A percentile compares a stretch with the other conserved stretches of the same genome.
Conservation (phyloP, 2,329 filamentous ascomycete species). For the Polychaeton citri region DNA sequence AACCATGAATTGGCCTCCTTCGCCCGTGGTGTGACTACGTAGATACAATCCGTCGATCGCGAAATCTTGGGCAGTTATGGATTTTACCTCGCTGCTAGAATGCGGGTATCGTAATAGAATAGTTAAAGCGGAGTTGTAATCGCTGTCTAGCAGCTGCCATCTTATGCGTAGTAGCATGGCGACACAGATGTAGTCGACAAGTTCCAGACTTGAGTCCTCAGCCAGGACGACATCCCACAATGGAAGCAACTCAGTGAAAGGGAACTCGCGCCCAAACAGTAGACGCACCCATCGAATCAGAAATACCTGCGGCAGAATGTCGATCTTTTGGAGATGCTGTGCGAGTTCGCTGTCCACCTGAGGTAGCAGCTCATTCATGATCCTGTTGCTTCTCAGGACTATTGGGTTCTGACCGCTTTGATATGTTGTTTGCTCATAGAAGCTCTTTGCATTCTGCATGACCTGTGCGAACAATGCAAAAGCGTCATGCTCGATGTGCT, state of each 20-base stretch:
- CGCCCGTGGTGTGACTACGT: slow-evolving; percentile 46
- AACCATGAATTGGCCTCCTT: slow-evolving; percentile 53
- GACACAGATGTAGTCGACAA: slow-evolving; percentile 84
- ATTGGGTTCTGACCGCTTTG: slow-evolving; percentile 38
- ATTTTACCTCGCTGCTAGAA: slow-evolving; percentile 5
- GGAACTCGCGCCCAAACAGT: slow-evolving; percentile 84
- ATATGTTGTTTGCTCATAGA: slow-evolving; percentile 57
- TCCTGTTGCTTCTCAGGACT: slow-evolving; percentile 70
- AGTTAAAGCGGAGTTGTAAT: slow-evolving; percentile 76
- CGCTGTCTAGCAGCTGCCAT: slow-evolving; percentile 74
- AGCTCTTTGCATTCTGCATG: slow-evolving; percentile 71
- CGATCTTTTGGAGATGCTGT: slow-evolving; percentile 64
- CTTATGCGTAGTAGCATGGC: slow-evolving; percentile 86
- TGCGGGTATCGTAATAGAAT: slow-evolving; percentile 78
- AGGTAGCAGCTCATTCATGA: slow-evolving; percentile 70
- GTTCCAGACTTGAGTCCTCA: slow-evolving; percentile 62
- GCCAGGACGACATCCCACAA: slow-evolving; percentile 91
- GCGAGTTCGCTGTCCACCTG: slow-evolving; percentile 75
- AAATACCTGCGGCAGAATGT: slow-evolving; percentile 93
- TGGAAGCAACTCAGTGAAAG: slow-evolving; percentile 67
- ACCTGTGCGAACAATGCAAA: slow-evolving; percentile 74
- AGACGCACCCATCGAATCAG: slow-evolving; percentile 94
- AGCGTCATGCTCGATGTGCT: slow-evolving; percentile 77
- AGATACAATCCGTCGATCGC: slow-evolving; percentile 76
- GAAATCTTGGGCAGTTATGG: slow-evolving; percentile 45